Conservation (phyloP, 2,329 filamentous ascomycete genomes). For the Colletotrichum sidae region DNA sequence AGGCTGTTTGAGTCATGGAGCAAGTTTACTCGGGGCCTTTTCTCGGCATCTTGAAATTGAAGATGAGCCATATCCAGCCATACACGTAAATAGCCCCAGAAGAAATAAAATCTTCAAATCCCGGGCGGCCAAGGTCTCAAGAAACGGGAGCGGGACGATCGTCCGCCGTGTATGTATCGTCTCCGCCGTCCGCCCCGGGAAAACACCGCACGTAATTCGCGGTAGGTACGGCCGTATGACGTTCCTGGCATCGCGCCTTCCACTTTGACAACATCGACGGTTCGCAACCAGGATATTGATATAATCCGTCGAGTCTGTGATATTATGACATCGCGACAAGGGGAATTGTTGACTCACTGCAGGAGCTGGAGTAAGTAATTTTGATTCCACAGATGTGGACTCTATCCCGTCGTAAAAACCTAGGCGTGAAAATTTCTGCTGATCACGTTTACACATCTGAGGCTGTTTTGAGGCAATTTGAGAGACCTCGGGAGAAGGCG, state of each 20-base stretch:
- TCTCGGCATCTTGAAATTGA: no score
- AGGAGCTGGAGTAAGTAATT: no score
- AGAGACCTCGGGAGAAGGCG: constrained; percentile 29
- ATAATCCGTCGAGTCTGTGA: not conserved
- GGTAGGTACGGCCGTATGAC: constrained; percentile 5
- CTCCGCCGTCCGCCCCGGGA: constrained; percentile 13
- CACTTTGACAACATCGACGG: no score
- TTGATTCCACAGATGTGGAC: not conserved
- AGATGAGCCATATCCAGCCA: no score
- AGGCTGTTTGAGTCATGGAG: no score
- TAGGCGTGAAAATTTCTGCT: constrained; percentile 3
- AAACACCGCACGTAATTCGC: not conserved
- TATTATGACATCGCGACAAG: constrained; percentile 3
- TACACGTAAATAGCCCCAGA: no score
- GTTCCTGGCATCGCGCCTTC: not conserved
- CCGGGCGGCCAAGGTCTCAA: not conserved
- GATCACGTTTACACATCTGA: constrained; percentile 15
- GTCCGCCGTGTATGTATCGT: constrained; percentile 1
- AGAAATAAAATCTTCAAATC: constrained; percentile 18
- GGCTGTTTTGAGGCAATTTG: constrained; percentile 10
- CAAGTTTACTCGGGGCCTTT: no score
- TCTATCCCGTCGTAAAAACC: not conserved
- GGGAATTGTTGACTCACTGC: not conserved
- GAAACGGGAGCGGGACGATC: constrained; percentile 5
- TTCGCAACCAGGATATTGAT: no score